These are phyloP conservation scores for Aspergillus awamori DNA, from an alignment of 2,329 filamentous ascomycete species.

Conservation along the genomic window DNA sequence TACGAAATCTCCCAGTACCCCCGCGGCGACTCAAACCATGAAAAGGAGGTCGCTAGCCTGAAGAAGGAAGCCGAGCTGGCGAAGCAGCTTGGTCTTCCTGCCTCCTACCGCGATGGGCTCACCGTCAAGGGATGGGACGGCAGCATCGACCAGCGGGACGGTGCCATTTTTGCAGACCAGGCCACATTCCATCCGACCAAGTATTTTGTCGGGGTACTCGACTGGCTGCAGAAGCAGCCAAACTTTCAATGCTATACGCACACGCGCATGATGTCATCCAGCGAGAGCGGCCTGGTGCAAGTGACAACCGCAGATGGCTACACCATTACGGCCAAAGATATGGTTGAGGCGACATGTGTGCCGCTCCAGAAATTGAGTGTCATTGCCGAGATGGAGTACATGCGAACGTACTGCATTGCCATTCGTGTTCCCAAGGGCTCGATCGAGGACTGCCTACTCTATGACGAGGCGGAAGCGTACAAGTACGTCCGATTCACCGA, in stretches of 20 bases:
- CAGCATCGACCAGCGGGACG: conserved; percentile 55
- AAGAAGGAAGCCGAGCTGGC: conserved; percentile 51
- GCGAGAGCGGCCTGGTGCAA: conserved; percentile 54
- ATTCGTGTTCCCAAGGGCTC: conserved; percentile 56
- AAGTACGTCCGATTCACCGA: conserved; percentile 58
- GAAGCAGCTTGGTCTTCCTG: conserved; percentile 49
- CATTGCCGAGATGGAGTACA: conserved; percentile 57
- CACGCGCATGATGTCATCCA: conserved; percentile 52
- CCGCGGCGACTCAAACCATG: conserved; percentile 45
- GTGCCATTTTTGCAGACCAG: conserved; percentile 51
- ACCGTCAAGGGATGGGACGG: conserved; percentile 57
- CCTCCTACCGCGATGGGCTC: conserved; percentile 44
- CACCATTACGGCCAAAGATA: conserved; percentile 52
- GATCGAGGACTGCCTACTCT: conserved; percentile 59
- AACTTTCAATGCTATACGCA: conserved; percentile 59
- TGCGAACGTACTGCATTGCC: conserved; percentile 61
- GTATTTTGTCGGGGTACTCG: conserved; percentile 57
- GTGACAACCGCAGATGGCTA: conserved; percentile 52
- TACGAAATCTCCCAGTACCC: conserved; percentile 57
- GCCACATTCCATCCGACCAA: conserved; percentile 61
- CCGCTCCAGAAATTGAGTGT: conserved; percentile 60
- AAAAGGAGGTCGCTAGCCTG: conserved; percentile 50
- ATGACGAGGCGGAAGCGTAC: conserved; percentile 59
- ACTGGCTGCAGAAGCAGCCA: conserved; percentile 54
- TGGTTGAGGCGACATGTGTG: conserved; percentile 59